Evolutionary conservation across 805 yeast species (phyloP), one percentile per base, ranked within the genome.

Genomic region (Candida yuanshanica): DNA sequence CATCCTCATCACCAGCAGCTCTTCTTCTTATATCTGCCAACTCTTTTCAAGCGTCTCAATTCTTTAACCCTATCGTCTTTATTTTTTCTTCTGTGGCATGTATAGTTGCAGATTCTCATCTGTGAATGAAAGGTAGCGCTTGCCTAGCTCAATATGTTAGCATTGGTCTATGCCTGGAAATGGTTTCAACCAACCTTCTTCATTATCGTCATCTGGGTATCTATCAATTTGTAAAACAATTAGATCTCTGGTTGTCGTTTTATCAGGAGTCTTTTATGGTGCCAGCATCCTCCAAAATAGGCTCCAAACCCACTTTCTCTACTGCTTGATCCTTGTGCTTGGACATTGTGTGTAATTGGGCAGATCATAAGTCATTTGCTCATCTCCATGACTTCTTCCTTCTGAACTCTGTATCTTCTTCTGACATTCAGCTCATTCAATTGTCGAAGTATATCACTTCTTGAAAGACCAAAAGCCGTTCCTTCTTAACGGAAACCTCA

Each of bases 1-100:
- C 35, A 25, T 33, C 36, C 11, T 25, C 18, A 24, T 39, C 46
- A 13, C 34, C 43, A 17, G 7, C 20, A 4, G 20, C 36, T 10
- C 35, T 29, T 33, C 38, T 35, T 14, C n/a, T 20, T 12, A n/a
- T 33, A 22, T 35, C n/a, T 33, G 20, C 21, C 35, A 13, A 21
- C 22, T 31, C 23, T 36, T 25, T 35, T 43, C 18, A 17, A 21
- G 17, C 20, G 22, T 26, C 39, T 37, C 14, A 29, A 34, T 18
- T 23, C 37, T 10, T 35, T 26, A 5, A 16, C 31, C 16, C 31
- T 27, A 11, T 27, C 10, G n/a, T 13, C 18, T 14, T 27, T 16
- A 27, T 14, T 10, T 27, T 27, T 11, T 27, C 10, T 14, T 27
- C 18, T 27, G 31, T 14, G 18, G 31, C n/a, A 2, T 27, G 18